Conservation (phyloP, 352 stramenopile genomes). For the Globisporangium polare region DNA sequence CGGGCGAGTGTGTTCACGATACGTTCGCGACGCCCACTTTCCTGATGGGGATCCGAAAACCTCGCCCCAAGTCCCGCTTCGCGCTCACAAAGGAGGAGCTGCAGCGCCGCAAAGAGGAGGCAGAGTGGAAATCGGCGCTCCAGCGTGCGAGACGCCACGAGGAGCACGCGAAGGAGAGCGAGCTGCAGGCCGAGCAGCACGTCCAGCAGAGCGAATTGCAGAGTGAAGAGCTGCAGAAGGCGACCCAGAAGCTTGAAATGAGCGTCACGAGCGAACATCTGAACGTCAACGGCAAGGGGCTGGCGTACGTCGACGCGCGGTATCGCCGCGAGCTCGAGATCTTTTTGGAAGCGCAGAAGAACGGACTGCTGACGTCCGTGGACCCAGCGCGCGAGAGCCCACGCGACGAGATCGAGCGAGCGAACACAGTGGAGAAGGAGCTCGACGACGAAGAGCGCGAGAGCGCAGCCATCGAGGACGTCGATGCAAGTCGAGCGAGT, state of each 20-base stretch:
- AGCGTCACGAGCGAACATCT: slow-evolving; percentile 59
- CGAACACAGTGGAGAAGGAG: slow-evolving; percentile 27
- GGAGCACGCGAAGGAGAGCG: slow-evolving; percentile 21
- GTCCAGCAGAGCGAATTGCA: slow-evolving; percentile 24
- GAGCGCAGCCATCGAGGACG: slow-evolving; percentile 46
- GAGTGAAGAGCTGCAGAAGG: slow-evolving; percentile 35
- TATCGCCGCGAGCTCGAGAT: slow-evolving; percentile 56
- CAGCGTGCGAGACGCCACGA: slow-evolving; percentile 44
- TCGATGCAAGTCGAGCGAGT: slow-evolving; percentile 25
- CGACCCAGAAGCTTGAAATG: slow-evolving; percentile 38
- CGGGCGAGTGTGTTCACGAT: slow-evolving; percentile 63
- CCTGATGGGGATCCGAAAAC: slow-evolving; percentile 30
- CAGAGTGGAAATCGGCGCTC: slow-evolving; percentile 62
- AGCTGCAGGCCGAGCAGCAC: slow-evolving; percentile 14
- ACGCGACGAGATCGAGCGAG: slow-evolving; percentile 39
- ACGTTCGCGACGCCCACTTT: slow-evolving; percentile 37
- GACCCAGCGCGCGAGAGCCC: slow-evolving; percentile 25
- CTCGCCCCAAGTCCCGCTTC: slow-evolving; percentile 23
- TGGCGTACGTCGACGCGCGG: slow-evolving; percentile 61
- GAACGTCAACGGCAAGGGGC: slow-evolving; percentile 26
- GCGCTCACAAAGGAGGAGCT: slow-evolving; percentile 41
- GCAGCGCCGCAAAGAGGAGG: slow-evolving; percentile 45
- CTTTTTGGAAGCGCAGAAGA: slow-evolving; percentile 33
- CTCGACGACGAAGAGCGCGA: slow-evolving; percentile 52
- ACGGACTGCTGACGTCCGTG: slow-evolving; percentile 39